A percentile compares a stretch with the other conserved stretches of the same genome.
These are phyloP conservation scores for Podila epicladia DNA, from an alignment of 192 early-diverging fungal species.

Conservation along the genomic window DNA sequence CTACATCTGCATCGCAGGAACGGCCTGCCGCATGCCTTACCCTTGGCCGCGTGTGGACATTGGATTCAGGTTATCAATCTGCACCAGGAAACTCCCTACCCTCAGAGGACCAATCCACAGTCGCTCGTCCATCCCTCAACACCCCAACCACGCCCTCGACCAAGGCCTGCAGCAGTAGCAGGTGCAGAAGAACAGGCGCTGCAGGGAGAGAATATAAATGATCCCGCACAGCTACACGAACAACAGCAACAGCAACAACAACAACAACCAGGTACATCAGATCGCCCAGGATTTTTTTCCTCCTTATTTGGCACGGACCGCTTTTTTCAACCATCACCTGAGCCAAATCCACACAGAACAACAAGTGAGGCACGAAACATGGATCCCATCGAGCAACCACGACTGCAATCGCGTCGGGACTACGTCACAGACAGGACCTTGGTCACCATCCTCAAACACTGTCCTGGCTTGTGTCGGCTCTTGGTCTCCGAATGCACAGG, in stretches of 20 bases:
- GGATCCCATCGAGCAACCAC: neutral
- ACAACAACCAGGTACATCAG: neutral
- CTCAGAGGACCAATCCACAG: constrained; percentile 17
- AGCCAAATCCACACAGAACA: neutral
- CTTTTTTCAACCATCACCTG: neutral
- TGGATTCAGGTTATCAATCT: constrained; percentile 50
- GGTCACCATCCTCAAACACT: constrained; percentile 34
- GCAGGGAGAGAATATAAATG: neutral
- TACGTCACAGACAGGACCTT: constrained; percentile 51
- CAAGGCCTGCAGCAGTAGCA: neutral
- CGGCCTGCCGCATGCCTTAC: constrained; percentile 21
- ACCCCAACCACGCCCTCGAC: neutral
- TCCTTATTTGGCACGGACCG: constrained; percentile 9
- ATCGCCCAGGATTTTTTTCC: constrained; percentile 8
- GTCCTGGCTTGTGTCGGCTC: constrained; percentile 50
- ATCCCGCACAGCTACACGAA: neutral
- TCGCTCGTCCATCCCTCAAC: constrained; percentile 6
- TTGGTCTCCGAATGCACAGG: constrained; percentile 48
- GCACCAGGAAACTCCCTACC: constrained; percentile 27
- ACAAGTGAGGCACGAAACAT: neutral
- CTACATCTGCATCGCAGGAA: constrained; percentile 14
- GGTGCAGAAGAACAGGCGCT: neutral
- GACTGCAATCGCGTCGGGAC: constrained; percentile 24
- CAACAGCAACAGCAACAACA: neutral
- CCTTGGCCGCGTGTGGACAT: constrained; percentile 26